These are phyloP conservation scores for Erythrophleum ivorense DNA, from an alignment of 331 rosid species.

Conservation along the genomic window DNA sequence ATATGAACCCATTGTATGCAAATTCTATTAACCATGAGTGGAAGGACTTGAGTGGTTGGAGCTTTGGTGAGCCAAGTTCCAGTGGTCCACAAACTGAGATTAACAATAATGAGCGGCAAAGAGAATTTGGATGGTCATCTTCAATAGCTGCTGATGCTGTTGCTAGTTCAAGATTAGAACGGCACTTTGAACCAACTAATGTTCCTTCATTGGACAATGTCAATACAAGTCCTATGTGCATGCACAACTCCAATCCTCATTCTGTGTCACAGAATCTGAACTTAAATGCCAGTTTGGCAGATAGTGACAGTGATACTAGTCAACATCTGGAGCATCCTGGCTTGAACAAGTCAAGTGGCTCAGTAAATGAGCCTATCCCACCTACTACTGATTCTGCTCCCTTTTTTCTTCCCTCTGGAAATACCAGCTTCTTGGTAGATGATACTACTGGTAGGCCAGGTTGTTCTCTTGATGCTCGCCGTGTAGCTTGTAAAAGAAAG, in stretches of 20 bases:
- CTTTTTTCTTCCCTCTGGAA: slow-evolving; percentile 64
- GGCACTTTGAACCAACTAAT: slow-evolving; percentile 58
- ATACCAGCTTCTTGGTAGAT: slow-evolving; percentile 54
- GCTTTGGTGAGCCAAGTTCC: slow-evolving; percentile 88
- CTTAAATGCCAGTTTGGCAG: slow-evolving; percentile 66
- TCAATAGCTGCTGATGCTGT: slow-evolving; percentile 56
- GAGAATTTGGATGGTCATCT: slow-evolving; percentile 75
- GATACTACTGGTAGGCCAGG: slow-evolving; percentile 71
- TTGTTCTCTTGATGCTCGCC: slow-evolving; percentile 73
- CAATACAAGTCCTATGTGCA: slow-evolving; percentile 55
- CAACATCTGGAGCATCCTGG: slow-evolving; percentile 57
- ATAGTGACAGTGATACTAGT: slow-evolving; percentile 49
- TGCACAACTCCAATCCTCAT: slow-evolving; percentile 60
- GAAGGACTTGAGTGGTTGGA: slow-evolving; percentile 74
- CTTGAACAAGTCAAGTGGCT: slow-evolving; percentile 64
- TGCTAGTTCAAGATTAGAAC: slow-evolving; percentile 62
- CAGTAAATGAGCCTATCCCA: slow-evolving; percentile 55
- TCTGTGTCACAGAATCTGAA: slow-evolving; percentile 61
- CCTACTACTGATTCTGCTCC: slow-evolving; percentile 59
- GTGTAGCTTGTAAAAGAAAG: slow-evolving; percentile 83
- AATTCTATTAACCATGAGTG: slow-evolving; percentile 65
- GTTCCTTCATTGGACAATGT: slow-evolving; percentile 57
- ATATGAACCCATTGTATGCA: slow-evolving; percentile 63
- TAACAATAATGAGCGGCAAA: slow-evolving; percentile 61
- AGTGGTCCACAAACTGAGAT: slow-evolving; percentile 58